These are phyloP conservation scores for Vigna mungo DNA, from an alignment of 306 rosid genomes.

Conservation along the genomic window DNA sequence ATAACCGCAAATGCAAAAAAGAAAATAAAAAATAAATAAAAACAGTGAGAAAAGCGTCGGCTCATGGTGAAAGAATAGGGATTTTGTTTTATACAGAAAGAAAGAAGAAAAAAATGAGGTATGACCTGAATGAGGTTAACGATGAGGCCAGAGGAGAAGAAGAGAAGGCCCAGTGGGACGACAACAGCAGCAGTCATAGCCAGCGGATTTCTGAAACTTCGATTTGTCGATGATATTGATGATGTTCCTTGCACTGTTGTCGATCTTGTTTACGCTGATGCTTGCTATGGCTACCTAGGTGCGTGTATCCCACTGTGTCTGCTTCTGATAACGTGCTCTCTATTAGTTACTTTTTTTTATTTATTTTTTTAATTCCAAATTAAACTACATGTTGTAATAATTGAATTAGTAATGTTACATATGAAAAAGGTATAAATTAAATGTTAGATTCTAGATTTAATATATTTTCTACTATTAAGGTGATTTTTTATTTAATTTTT, in stretches of 20 bases:
- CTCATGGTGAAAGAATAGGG: background rate
- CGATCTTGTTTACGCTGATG: background rate
- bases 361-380: background rate
- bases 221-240: slow-evolving; percentile 2
- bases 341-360: too few relatives aligned
- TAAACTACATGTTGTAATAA: background rate
- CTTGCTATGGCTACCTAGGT: background rate
- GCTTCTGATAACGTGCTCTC: background rate
- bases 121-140: slow-evolving; percentile 81
- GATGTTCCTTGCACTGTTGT: background rate
- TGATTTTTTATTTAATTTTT: too few relatives aligned
- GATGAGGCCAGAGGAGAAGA: slow-evolving; percentile 84
- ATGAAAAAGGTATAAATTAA: too few relatives aligned
- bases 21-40: background rate
- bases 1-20: background rate
- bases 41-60: background rate
- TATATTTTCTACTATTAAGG: too few relatives aligned
- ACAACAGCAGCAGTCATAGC: slow-evolving; percentile 79
- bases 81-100: background rate
- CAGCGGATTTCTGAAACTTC: slow-evolving; percentile 9
- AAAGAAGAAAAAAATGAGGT: background rate
- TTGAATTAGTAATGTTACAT: too few relatives aligned
- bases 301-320: background rate
- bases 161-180: slow-evolving; percentile 80
- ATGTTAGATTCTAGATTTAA: too few relatives aligned